Evolutionary conservation across 192 early-diverging fungal genomes (phyloP).

Genomic region (Geranomyces variabilis): DNA sequence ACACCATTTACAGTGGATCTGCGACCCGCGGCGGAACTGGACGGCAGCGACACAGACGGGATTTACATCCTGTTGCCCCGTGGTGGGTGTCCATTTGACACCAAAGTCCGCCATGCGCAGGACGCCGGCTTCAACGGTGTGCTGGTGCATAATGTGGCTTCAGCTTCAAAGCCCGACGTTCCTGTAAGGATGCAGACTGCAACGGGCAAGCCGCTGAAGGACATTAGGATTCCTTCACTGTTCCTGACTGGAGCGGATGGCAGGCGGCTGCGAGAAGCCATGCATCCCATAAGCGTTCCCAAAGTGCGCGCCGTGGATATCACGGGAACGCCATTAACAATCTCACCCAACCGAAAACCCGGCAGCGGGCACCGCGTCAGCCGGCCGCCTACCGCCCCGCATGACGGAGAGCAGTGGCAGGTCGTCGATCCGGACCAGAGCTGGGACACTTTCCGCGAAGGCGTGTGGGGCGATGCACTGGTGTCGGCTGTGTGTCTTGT

Average conservation of each 20-base stretch:
- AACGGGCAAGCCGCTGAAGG: not conserved
- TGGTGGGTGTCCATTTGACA: conserved; percentile 52
- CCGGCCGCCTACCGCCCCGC: too few species aligned
- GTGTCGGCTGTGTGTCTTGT: conserved; percentile 16
- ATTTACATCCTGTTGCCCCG: conserved; percentile 28
- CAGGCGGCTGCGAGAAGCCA: conserved; percentile 3
- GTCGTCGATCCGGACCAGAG: conserved; percentile 12
- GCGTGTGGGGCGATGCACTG: conserved; percentile 12
- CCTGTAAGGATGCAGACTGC: conserved; percentile 41
- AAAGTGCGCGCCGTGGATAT: not conserved
- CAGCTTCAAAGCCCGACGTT: conserved; percentile 17
- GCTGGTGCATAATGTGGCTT: conserved; percentile 40
- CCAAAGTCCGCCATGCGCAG: conserved; percentile 45
- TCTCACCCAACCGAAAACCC: not conserved
- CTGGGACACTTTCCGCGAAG: conserved; percentile 1
- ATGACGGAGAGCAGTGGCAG: not conserved
- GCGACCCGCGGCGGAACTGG: not conserved
- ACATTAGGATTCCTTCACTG: conserved; percentile 31
- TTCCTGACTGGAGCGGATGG: conserved; percentile 40
- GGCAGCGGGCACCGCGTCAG: not conserved
- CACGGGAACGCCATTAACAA: not conserved
- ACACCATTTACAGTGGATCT: conserved; percentile 33
- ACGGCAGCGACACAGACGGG: not conserved
- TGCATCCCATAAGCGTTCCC: not conserved
- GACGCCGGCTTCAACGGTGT: conserved; percentile 48